Percentiles rank a stretch among this genome's conserved stretches.
These are phyloP conservation scores for Tolypocladium paradoxum DNA, from an alignment of 2,329 filamentous ascomycete genomes.

Conservation along the genomic window DNA sequence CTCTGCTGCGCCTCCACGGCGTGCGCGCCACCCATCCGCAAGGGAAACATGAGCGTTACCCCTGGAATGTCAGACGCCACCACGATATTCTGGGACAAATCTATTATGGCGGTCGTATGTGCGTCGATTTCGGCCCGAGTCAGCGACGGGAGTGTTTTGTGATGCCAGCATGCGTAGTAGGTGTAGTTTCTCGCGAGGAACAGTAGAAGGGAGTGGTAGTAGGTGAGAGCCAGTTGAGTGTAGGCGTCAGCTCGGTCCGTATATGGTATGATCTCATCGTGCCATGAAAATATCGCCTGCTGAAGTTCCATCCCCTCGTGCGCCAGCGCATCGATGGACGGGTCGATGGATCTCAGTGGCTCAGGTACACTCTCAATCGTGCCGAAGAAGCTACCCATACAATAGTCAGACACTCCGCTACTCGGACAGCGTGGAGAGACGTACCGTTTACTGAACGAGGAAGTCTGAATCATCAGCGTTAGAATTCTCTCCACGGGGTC, in stretches of 20 bases:
- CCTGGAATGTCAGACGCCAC: constrained; percentile 8
- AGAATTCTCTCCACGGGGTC: not conserved
- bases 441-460: constrained; percentile 12
- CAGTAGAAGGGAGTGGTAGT: constrained; percentile 9
- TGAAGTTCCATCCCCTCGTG: constrained; percentile 4
- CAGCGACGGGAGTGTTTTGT: constrained; percentile 3
- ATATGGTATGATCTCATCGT: not conserved
- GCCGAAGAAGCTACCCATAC: constrained; percentile 9
- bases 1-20: not conserved
- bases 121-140: not conserved
- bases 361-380: constrained; percentile 6
- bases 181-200: constrained; percentile 13
- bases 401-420: not conserved
- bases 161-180: constrained; percentile 11
- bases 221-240: constrained; percentile 3
- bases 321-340: constrained; percentile 1
- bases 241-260: not conserved
- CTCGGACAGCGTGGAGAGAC: not conserved
- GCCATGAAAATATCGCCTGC: not conserved
- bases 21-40: constrained; percentile 12
- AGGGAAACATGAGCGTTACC: constrained; percentile 10
- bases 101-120: constrained; percentile 1
- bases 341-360: not conserved
- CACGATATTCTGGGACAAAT: not conserved
- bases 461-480: constrained; percentile 5